Evolutionary conservation across 345 rosid species (phyloP), one percentile per base, ranked within the genome.

Genomic region (Eucalyptus cloeziana): DNA sequence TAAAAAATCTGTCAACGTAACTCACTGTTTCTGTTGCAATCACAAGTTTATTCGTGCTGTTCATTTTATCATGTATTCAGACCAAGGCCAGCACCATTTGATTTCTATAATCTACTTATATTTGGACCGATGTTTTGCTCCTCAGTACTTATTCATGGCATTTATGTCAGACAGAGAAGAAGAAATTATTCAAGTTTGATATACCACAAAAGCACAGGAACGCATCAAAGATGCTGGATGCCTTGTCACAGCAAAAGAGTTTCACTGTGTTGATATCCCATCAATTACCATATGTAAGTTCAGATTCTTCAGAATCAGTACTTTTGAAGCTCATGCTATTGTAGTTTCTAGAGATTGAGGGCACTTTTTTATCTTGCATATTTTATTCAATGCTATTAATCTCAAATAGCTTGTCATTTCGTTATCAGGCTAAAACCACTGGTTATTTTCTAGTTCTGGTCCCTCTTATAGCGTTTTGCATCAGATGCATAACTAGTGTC

Each of bases 381-480:
- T 21, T 56, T 56, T 76, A 76, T 76, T 76, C 47, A 76, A 37
- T 37, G 83, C 8, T 10, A 21, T 40, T 76, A 21, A 71, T 64
- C 76, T 64, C 76, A 64, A 64, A 64, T 64, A n/a, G 87, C 89
- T 44, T 86, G 67, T 87, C 52, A 81, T 79, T 90, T 87, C 79
- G 40, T 89, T 71, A 49, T 88, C 94, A 92, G 93, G 92, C 92
- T 64, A 92, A 89, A 90, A 45, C 91, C 89, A 62, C 87, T 60
- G 93, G 92, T 88, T 92, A 91, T 92, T 89, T 92, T 89, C 92
- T 91, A 89, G 91, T 92, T 90, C 67, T 93, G 91, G 92, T 92
- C 90, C 89, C 92, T 81, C 90, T 90, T 86, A 49, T 92, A 54
- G 93, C 90, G 43, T 90, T 93, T 89, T 92, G 92, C 94, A 89